Base-by-base conservation (phyloP, 1,284 basidiomycete species). In the Ustilago nuda region DNA sequence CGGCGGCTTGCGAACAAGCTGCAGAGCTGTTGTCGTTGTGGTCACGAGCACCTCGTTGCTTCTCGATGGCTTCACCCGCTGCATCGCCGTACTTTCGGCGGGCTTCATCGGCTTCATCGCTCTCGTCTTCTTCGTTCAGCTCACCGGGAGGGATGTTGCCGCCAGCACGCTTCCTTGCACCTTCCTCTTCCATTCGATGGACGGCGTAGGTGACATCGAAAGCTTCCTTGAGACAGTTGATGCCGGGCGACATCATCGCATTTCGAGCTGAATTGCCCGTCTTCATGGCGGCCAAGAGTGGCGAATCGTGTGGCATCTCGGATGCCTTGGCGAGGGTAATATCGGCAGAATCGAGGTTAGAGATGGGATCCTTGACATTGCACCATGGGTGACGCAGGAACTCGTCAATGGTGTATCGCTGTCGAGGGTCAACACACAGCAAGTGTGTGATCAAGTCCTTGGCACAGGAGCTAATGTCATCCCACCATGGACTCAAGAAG, bases 201-300 rank as follows among this genome's bases (percentile, higher is more conserved):
- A 99, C 96, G 12, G 97, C 97, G 86, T 99, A 99, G 0, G 97
- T 98, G 80, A 99, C 92, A 85, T 99, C 97, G 86, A 99, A 99
- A 2, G 97, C 96, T 86, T 99, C 97, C 85, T 98, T 98, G 87
- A 99, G 91, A 33, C 83, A 80, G 17, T 85, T 82, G 50, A 98
- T 87, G 41, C 96, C 95, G 1, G 97, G 97, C 58, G 95, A 97
- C 62, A 94, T 92, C 52, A 92, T 93, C 39, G 61, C 66, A 52
- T 84, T 67, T 91, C 91, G 63, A 92, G 60, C 66, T 1, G 63
- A 57, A 48, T 70, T 82, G 48, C 65, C 69, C 33, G 66, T 52
- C 71, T 92, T 92, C 15, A 91, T 91, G 5, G 92, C 91, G 1
- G 91, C 91, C 53, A 99, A 89, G 2, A 99, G 88, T 0, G 96